These are phyloP conservation scores for Colletotrichum salicis DNA, from an alignment of 2,329 filamentous ascomycete genomes.

Conservation along the genomic window DNA sequence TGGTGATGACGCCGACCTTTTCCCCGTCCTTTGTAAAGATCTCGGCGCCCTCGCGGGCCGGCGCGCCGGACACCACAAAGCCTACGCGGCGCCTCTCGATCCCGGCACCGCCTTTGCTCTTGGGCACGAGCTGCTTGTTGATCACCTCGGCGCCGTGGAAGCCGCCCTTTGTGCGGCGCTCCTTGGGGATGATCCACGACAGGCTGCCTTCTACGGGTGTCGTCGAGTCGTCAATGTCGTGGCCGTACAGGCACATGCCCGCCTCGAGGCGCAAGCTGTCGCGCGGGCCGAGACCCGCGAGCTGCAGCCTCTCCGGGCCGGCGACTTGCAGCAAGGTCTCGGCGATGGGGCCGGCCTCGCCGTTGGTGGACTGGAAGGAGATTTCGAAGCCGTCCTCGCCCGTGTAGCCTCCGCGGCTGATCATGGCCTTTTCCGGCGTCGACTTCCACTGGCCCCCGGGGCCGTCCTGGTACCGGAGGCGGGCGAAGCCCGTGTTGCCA, in stretches of 20 bases:
- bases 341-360: constrained; percentile 60
- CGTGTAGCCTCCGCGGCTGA: constrained; percentile 93
- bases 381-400: constrained; percentile 99
- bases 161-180: constrained; percentile 72
- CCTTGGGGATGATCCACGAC: constrained; percentile 85
- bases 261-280: constrained; percentile 95
- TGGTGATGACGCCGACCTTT: constrained; percentile 84
- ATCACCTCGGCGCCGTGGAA: constrained; percentile 89
- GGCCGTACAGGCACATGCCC: constrained; percentile 99
- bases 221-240: constrained; percentile 86
- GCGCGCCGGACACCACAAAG: constrained; percentile 83
- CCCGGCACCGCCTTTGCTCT: constrained; percentile 76
- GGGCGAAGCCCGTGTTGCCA: constrained; percentile 76
- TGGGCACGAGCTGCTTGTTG: constrained; percentile 78
- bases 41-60: constrained; percentile 87
- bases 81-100: constrained; percentile 81
- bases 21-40: constrained; percentile 74
- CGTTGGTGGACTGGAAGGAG: constrained; percentile 66
- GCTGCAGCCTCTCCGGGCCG: constrained; percentile 70
- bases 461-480: constrained; percentile 69
- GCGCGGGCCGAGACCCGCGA: constrained; percentile 89
- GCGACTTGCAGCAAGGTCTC: constrained; percentile 71
- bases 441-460: constrained; percentile 48
- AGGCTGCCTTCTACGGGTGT: constrained; percentile 69
- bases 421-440: constrained; percentile 65